phyloP scores from a whole-genome alignment of 192 early-diverging fungal genomes.

The Gonapodya sp. region DNA sequence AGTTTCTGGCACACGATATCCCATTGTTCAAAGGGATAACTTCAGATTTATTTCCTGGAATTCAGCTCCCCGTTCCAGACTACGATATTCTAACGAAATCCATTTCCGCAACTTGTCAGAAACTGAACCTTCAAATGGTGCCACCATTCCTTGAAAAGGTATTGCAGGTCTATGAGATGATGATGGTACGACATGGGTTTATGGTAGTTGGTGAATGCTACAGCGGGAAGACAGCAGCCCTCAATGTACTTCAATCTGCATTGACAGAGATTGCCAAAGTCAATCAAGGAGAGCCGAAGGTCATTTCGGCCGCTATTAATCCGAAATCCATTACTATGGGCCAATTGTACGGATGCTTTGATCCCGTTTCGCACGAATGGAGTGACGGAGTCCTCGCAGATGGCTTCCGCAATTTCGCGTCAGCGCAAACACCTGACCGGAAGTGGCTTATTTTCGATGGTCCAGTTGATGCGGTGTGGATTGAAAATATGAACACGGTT shows the following conservation, averaged over 20 bases:
- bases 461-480: slow-evolving; percentile 56
- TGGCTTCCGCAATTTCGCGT: slow-evolving; percentile 47
- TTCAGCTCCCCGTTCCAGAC: slow-evolving; percentile 42
- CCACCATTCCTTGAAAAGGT: slow-evolving; percentile 48
- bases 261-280: slow-evolving; percentile 39
- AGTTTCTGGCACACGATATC: slow-evolving; percentile 51
- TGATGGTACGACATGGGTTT: slow-evolving; percentile 44
- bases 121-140: slow-evolving; percentile 40
- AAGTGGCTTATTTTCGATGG: slow-evolving; percentile 58
- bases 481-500: slow-evolving; percentile 57
- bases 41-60: slow-evolving; percentile 51
- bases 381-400: slow-evolving; percentile 48
- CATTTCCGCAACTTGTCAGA: slow-evolving; percentile 30
- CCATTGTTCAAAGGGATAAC: slow-evolving; percentile 54
- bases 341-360: slow-evolving; percentile 53
- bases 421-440: slow-evolving; percentile 36
- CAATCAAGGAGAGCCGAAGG: slow-evolving; percentile 35
- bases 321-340: slow-evolving; percentile 59
- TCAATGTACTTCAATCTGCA: slow-evolving; percentile 36
- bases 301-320: slow-evolving; percentile 34
- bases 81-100: slow-evolving; percentile 35
- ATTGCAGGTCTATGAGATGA: slow-evolving; percentile 55
- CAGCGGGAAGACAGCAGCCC: slow-evolving; percentile 44
- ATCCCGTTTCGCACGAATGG: slow-evolving; percentile 52
- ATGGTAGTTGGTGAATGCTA: slow-evolving; percentile 43